Evolutionary conservation across 805 yeast genomes (phyloP), one percentile per base, ranked within the genome.

Genomic region (Monosporozyma solicola): DNA sequence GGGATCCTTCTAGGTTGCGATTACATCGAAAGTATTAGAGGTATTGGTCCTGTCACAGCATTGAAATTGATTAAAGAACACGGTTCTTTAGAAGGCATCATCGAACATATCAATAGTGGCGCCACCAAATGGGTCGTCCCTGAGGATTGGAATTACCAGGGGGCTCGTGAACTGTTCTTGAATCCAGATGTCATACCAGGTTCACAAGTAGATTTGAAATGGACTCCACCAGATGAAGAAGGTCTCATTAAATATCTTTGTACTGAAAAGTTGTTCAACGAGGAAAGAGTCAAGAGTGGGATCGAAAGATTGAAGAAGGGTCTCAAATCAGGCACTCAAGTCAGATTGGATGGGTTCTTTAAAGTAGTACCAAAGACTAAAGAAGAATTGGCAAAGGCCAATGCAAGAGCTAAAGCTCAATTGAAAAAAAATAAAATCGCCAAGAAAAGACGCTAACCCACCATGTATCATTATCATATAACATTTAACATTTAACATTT

Each of bases 41-140:
- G 99, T 25, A 84, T 94, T 55, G 99, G 99, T 8, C 98, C 98
- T 0, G 94, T 87, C 2, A 92, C 97, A 1, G 99, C 97, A 0
- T 75, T 79, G 57, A 92, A 94, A 64, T 75, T 94, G 55, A 88
- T 94, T 56, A 85, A 83, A 64, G 96, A 92, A 63, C 90, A 88
- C 67, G 83, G 85, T 1, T 76, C 85, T 0, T 75, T 94, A 48
- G 98, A 92, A 56, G 84, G 83, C 41, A 82, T 94, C 44, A 79
- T 92, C 43, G 82, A 81, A 59, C 74, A 70, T 54, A 79, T 90
- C 37, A 52, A 70, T 46, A 66, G 63, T 5, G 67, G 66, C 29
- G 72, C 75, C 27, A 75, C 73, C n/a, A 76, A 74, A 24, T 84
- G 83, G 68, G 85, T 83, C 62, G 78, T 94, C 27, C 98, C 99